phyloP scores from a whole-genome alignment of 2,329 filamentous ascomycete species.

The Cladosporium sp. region DNA sequence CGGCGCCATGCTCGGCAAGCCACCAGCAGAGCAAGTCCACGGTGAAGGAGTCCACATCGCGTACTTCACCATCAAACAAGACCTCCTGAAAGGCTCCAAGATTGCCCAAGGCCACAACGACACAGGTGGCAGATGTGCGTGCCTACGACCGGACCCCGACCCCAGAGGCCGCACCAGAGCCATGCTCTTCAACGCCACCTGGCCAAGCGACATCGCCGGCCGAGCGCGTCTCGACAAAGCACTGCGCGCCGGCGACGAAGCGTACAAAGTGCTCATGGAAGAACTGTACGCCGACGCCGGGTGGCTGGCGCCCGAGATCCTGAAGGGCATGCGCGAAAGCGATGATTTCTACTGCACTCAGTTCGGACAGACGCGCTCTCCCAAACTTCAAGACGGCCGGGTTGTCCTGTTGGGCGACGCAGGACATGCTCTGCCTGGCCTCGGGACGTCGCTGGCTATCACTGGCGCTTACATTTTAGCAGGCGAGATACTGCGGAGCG shows the following conservation, averaged over 20 bases:
- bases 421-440: slow-evolving; percentile 26
- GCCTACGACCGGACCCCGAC: slow-evolving; percentile 30
- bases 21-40: slow-evolving; percentile 26
- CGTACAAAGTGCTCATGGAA: slow-evolving; percentile 26
- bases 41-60: slow-evolving; percentile 37
- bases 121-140: slow-evolving; percentile 23
- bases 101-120: slow-evolving; percentile 27
- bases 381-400: slow-evolving; percentile 37
- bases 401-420: slow-evolving; percentile 32
- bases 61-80: slow-evolving; percentile 45
- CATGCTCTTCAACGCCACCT: slow-evolving; percentile 24
- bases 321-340: slow-evolving; percentile 37
- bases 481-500: slow-evolving; percentile 26
- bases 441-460: slow-evolving; percentile 29
- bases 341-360: slow-evolving; percentile 32
- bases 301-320: slow-evolving; percentile 39
- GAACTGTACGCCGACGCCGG: slow-evolving; percentile 30
- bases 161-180: slow-evolving; percentile 23
- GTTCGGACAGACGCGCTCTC: slow-evolving; percentile 34
- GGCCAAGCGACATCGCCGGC: slow-evolving; percentile 26
- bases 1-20: slow-evolving; percentile 25
- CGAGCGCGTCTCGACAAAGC: slow-evolving; percentile 34
- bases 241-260: slow-evolving; percentile 30
- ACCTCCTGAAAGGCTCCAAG: slow-evolving; percentile 25
- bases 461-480: slow-evolving; percentile 31